Evolutionary conservation across 2,329 filamentous ascomycete species (phyloP).

Genomic region (Alternaria sp.): DNA sequence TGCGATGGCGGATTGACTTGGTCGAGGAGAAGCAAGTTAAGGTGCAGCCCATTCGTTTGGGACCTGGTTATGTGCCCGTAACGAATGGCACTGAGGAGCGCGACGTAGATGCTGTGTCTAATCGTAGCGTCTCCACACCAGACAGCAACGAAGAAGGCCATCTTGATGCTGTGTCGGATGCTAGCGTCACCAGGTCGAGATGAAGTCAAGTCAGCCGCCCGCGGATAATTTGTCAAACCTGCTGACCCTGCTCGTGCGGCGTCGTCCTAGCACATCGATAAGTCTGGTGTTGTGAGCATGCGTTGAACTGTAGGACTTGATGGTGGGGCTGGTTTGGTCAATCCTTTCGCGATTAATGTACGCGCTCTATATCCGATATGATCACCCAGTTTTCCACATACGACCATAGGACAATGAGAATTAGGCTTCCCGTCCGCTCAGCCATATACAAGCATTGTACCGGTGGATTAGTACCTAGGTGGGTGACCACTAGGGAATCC

Average conservation of each 20-base stretch:
- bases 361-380: too few species aligned
- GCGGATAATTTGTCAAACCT: too few species aligned
- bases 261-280: too few species aligned
- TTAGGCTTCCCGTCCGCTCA: too few species aligned
- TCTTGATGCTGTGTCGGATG: not conserved
- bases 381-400: too few species aligned
- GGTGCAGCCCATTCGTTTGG: not conserved
- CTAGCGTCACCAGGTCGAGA: not conserved
- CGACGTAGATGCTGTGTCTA: not conserved
- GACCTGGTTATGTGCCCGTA: not conserved
- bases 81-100: not conserved
- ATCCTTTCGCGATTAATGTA: too few species aligned
- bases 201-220: not conserved
- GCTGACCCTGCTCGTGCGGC: too few species aligned
- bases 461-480: too few species aligned
- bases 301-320: slow-evolving; percentile 15
- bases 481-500: too few species aligned
- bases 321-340: too few species aligned
- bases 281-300: slow-evolving; percentile 39
- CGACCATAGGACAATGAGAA: too few species aligned
- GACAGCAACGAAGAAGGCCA: not conserved
- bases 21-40: not conserved
- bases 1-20: not conserved
- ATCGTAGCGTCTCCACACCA: not conserved
- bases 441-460: too few species aligned